phyloP scores from a whole-genome alignment of 768 basidiomycete species.

The Leucocoprinus leucothites region DNA sequence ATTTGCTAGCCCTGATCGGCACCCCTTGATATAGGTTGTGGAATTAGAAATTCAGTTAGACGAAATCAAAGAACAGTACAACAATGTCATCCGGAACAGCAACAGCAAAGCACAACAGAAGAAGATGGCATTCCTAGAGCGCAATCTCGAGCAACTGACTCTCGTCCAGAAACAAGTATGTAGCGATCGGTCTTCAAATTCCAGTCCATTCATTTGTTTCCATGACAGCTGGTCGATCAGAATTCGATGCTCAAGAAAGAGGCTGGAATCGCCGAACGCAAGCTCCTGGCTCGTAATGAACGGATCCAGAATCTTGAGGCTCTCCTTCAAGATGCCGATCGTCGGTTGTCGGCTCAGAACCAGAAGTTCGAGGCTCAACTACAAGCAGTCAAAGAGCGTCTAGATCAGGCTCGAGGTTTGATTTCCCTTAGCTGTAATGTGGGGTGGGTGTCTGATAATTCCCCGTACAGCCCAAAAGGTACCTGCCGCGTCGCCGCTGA shows the following conservation, averaged over 20 bases:
- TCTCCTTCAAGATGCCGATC: constrained; percentile 90
- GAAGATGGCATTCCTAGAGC: constrained; percentile 98
- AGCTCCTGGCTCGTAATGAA: constrained; percentile 93
- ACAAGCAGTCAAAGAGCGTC: constrained; percentile 85
- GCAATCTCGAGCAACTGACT: constrained; percentile 93
- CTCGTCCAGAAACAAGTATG: constrained; percentile 94
- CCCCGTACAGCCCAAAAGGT: constrained; percentile 67
- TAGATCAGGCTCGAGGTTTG: constrained; percentile 91
- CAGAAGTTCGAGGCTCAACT: constrained; percentile 94
- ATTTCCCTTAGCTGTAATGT: background rate
- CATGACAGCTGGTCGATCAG: constrained; percentile 88
- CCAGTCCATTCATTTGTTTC: constrained; percentile 15
- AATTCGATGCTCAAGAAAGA: constrained; percentile 97
- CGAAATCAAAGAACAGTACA: constrained; percentile 98
- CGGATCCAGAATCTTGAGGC: constrained; percentile 96
- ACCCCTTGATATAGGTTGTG: constrained; percentile 67
- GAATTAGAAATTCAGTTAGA: constrained; percentile 98
- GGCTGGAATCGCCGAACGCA: constrained; percentile 94
- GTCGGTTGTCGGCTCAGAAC: constrained; percentile 87
- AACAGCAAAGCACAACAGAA: constrained; percentile 98
- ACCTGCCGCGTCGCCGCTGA: constrained; percentile 65
- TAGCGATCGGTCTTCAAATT: constrained; percentile 8
- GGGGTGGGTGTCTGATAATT: constrained; percentile 8
- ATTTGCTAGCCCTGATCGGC: background rate
- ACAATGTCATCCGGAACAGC: constrained; percentile 96